phyloP scores from a whole-genome alignment of 352 stramenopile genomes.

The Phytophthora pisi region DNA sequence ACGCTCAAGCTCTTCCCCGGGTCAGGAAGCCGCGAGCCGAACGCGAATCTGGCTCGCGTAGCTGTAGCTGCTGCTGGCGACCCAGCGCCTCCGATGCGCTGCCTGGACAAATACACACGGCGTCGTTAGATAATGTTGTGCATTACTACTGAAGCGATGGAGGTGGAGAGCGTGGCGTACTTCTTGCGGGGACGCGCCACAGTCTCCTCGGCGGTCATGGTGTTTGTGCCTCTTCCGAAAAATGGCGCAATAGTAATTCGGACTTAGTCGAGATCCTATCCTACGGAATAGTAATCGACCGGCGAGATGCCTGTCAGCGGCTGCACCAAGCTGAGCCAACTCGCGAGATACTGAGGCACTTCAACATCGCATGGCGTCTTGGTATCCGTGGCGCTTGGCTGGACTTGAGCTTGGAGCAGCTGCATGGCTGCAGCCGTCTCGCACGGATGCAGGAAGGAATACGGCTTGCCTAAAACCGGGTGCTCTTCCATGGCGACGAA shows the following conservation, averaged over 20 bases:
- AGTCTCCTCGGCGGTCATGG: slow-evolving; percentile 18
- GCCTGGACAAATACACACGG: slow-evolving; percentile 13
- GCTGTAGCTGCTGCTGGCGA: slow-evolving; percentile 1
- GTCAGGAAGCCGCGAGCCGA: slow-evolving; percentile 34
- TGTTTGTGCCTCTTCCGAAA: slow-evolving; percentile 1
- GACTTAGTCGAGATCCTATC: slow-evolving; percentile 15
- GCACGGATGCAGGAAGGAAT: slow-evolving; percentile 80
- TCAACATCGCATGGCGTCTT: neutral
- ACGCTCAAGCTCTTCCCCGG: slow-evolving; percentile 5
- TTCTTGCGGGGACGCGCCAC: slow-evolving; percentile 31
- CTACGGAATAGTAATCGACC: slow-evolving; percentile 41
- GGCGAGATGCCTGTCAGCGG: slow-evolving; percentile 63
- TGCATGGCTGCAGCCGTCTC: slow-evolving; percentile 75
- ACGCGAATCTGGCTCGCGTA: slow-evolving; percentile 31
- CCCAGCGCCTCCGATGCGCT: slow-evolving; percentile 15
- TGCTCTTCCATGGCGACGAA: slow-evolving; percentile 76
- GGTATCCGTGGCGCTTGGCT: neutral
- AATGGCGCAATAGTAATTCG: slow-evolving; percentile 3
- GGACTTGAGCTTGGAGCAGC: slow-evolving; percentile 48
- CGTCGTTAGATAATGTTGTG: too few relatives aligned
- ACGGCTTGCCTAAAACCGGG: slow-evolving; percentile 66
- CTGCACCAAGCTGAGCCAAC: slow-evolving; percentile 81
- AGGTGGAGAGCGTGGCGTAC: slow-evolving; percentile 13
- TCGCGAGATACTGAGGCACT: slow-evolving; percentile 52
- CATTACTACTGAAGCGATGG: neutral